Percentiles rank a stretch among this genome's conserved stretches.
Conservation (phyloP, 192 early-diverging fungal genomes). For the Polychytrium aggregatum region DNA sequence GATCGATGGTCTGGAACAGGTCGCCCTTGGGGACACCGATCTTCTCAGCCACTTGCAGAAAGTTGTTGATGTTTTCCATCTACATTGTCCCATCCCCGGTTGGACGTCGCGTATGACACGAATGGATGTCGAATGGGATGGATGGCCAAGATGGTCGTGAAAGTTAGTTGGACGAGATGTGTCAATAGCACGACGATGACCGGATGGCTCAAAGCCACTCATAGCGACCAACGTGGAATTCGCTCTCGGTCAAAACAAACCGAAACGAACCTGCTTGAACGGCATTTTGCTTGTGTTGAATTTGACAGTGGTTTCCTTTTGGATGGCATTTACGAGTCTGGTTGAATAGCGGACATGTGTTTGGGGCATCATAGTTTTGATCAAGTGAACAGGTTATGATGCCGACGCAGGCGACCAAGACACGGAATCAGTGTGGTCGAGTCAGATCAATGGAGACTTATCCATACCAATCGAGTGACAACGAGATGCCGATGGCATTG, state of each 20-base stretch:
- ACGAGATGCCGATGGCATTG: too few relatives aligned
- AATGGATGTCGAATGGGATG: background rate
- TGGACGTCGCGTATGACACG: background rate
- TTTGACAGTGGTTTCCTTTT: conserved; percentile 38
- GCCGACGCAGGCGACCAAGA: background rate
- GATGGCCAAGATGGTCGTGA: background rate
- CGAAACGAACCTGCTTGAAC: conserved; percentile 53
- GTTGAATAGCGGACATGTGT: background rate
- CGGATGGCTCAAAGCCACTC: too few relatives aligned
- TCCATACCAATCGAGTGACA: too few relatives aligned
- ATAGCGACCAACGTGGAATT: too few relatives aligned
- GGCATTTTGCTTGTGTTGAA: conserved; percentile 55
- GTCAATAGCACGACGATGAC: too few relatives aligned
- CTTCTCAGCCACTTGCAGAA: conserved; percentile 43
- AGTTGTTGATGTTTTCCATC: conserved; percentile 79
- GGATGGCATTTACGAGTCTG: conserved; percentile 45
- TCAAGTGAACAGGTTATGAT: background rate
- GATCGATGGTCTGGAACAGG: conserved; percentile 72
- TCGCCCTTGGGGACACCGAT: conserved; percentile 62
- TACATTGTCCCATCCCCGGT: conserved; percentile 11
- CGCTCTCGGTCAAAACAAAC: too few relatives aligned
- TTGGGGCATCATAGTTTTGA: conserved; percentile 3
- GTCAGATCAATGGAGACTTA: too few relatives aligned
- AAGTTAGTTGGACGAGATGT: too few relatives aligned
- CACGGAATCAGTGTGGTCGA: too few relatives aligned